A percentile compares a stretch with the other conserved stretches of the same genome.
phyloP scores from a whole-genome alignment of 75 land plant genomes.

The Pseudotsuga menziesii region DNA sequence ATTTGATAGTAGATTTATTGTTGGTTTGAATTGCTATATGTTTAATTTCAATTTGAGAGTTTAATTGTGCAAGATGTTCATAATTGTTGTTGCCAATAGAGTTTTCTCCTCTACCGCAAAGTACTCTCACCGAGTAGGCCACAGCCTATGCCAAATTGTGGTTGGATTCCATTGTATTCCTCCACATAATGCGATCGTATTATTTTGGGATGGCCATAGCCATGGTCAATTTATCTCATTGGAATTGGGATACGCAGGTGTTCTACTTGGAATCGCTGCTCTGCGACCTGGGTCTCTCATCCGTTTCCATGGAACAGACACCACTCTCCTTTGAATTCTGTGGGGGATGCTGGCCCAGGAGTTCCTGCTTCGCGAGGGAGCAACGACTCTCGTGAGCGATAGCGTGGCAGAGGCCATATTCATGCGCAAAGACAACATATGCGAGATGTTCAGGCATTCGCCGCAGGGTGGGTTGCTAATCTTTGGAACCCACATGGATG shows the following conservation, averaged over 20 bases:
- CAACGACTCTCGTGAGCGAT: background rate
- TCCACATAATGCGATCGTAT: background rate
- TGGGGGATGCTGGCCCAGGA: conserved; percentile 6
- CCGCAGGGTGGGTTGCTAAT: conserved; percentile 1
- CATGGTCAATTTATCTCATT: background rate
- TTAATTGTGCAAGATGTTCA: no score
- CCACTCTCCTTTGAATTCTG: conserved; percentile 8
- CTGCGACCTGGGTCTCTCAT: conserved; percentile 1
- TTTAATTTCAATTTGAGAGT: no score
- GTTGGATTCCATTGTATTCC: background rate
- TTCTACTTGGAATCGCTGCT: conserved; percentile 7
- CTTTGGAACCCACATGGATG: conserved; percentile 8
- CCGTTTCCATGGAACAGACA: background rate
- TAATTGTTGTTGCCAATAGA: no score
- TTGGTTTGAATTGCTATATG: no score
- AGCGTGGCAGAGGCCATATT: conserved; percentile 9
- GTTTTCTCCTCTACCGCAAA: background rate
- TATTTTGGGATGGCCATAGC: background rate
- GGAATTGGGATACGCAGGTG: background rate
- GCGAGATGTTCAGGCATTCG: background rate
- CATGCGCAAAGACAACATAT: background rate
- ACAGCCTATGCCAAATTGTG: background rate
- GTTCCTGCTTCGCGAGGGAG: background rate
- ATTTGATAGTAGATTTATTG: no score
- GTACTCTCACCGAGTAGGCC: background rate